Conservation (phyloP, 2,329 filamentous ascomycete species). For the Diaporthe helianthi region DNA sequence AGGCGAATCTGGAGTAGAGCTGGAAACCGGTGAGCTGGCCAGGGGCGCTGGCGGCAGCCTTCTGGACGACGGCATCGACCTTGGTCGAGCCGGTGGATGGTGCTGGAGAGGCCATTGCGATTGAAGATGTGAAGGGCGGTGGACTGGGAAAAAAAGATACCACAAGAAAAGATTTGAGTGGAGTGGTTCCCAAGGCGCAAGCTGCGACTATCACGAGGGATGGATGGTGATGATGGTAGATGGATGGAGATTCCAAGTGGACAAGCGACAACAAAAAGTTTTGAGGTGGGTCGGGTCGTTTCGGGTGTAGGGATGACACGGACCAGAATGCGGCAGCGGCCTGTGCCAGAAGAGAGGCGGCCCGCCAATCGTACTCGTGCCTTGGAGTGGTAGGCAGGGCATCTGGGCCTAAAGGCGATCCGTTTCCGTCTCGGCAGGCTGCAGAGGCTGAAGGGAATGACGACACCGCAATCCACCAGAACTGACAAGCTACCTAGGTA, state of each 20-base stretch:
- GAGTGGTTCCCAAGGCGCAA: slow-evolving; percentile 20
- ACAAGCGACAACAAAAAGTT: slow-evolving; percentile 21
- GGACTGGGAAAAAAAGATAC: slow-evolving; percentile 37
- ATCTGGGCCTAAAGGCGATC: neutral
- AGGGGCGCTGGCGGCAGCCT: slow-evolving; percentile 49
- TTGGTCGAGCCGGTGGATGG: slow-evolving; percentile 50
- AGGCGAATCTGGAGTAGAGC: slow-evolving; percentile 95
- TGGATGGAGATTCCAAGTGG: slow-evolving; percentile 12
- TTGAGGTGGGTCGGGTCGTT: slow-evolving; percentile 28
- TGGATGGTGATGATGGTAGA: slow-evolving; percentile 10
- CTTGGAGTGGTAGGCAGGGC: neutral
- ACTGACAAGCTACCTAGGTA: neutral
- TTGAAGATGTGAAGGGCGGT: slow-evolving; percentile 33
- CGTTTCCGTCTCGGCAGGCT: slow-evolving; percentile 16
- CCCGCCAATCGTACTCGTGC: slow-evolving; percentile 23
- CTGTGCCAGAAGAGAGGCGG: neutral
- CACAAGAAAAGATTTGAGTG: slow-evolving; percentile 40
- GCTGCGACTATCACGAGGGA: slow-evolving; percentile 8
- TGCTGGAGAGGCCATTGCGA: slow-evolving; percentile 52
- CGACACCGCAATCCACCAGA: slow-evolving; percentile 19
- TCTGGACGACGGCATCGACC: slow-evolving; percentile 54
- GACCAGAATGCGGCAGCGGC: neutral
- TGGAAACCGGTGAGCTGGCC: slow-evolving; percentile 58
- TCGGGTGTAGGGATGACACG: slow-evolving; percentile 26
- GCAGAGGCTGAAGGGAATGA: slow-evolving; percentile 18